A percentile compares a stretch with the other conserved stretches of the same genome.
These are phyloP conservation scores for Saposhnikovia divaricata DNA, from an alignment of 129 eudicot species.

Conservation along the genomic window DNA sequence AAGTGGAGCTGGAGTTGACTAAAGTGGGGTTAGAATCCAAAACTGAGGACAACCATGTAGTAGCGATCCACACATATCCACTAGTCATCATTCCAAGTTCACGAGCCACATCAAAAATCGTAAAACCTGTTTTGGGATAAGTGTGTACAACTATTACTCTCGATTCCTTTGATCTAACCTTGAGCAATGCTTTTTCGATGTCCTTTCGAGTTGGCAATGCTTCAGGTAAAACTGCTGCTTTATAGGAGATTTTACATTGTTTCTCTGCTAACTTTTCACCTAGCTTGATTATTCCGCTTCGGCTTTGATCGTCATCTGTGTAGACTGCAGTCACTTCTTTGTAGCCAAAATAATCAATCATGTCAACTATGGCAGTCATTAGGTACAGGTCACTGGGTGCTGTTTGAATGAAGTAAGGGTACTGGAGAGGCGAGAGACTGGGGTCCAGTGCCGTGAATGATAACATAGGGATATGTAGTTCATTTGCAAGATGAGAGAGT, in stretches of 20 bases:
- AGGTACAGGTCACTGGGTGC: conserved; percentile 77
- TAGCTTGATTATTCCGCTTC: conserved; percentile 49
- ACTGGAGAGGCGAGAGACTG: conserved; percentile 71
- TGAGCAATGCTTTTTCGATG: conserved; percentile 28
- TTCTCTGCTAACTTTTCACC: conserved; percentile 49
- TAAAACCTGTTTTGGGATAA: conserved; percentile 33
- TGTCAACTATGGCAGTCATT: conserved; percentile 83
- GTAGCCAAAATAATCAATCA: conserved; percentile 50
- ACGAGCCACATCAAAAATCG: conserved; percentile 43
- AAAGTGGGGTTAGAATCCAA: conserved; percentile 44
- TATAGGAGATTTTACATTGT: conserved; percentile 59
- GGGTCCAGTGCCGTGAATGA: conserved; percentile 96
- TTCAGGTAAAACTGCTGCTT: conserved; percentile 59
- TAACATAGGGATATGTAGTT: conserved; percentile 75
- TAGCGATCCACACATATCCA: conserved; percentile 83
- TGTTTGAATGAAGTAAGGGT: conserved; percentile 76
- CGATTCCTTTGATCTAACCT: conserved; percentile 60
- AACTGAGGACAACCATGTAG: conserved; percentile 61
- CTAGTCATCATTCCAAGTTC: conserved; percentile 68
- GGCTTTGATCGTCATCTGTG: conserved; percentile 61
- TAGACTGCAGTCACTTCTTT: conserved; percentile 53
- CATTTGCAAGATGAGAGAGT: conserved; percentile 77
- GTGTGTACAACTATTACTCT: conserved; percentile 68
- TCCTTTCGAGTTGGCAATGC: conserved; percentile 17
- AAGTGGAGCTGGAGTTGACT: conserved; percentile 16